phyloP scores from a whole-genome alignment of 352 stramenopile genomes.

The Globisporangium parvum region DNA sequence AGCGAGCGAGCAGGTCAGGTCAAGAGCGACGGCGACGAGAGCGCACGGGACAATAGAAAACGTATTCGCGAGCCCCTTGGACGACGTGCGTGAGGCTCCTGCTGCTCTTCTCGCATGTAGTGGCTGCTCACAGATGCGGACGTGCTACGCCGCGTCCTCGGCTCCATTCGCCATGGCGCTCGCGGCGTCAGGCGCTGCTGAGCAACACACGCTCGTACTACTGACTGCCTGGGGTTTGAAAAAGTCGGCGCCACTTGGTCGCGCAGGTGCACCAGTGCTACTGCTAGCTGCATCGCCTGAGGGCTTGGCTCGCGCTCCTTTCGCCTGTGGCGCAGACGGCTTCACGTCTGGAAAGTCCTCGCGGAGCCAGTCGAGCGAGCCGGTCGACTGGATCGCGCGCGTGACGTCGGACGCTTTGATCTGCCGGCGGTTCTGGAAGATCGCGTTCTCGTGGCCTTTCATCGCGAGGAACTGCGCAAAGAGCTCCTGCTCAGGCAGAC shows the following conservation, averaged over 20 bases:
- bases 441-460: constrained; percentile 83
- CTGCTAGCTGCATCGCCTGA: constrained; percentile 1
- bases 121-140: too few species aligned
- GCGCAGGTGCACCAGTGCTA: constrained; percentile 1
- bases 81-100: too few species aligned
- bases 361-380: constrained; percentile 77
- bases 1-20: neutral
- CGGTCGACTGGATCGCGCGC: constrained; percentile 68
- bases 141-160: neutral
- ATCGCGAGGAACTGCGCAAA: constrained; percentile 87
- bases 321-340: constrained; percentile 2
- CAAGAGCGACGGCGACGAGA: too few species aligned
- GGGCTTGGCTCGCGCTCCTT: constrained; percentile 18
- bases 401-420: constrained; percentile 75
- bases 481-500: constrained; percentile 68
- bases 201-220: too few species aligned
- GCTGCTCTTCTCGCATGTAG: too few species aligned
- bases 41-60: too few species aligned
- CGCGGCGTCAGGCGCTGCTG: neutral
- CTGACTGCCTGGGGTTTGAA: constrained; percentile 27
- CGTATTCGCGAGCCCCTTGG: too few species aligned
- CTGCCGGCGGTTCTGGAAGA: constrained; percentile 80
- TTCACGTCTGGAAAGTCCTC: constrained; percentile 79
- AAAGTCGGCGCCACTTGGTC: constrained; percentile 35
- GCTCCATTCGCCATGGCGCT: neutral